Evolutionary conservation across 495 filamentous ascomycete genomes (phyloP), one percentile per base, ranked within the genome.

Genomic region (Elaphomyces granulatus): DNA sequence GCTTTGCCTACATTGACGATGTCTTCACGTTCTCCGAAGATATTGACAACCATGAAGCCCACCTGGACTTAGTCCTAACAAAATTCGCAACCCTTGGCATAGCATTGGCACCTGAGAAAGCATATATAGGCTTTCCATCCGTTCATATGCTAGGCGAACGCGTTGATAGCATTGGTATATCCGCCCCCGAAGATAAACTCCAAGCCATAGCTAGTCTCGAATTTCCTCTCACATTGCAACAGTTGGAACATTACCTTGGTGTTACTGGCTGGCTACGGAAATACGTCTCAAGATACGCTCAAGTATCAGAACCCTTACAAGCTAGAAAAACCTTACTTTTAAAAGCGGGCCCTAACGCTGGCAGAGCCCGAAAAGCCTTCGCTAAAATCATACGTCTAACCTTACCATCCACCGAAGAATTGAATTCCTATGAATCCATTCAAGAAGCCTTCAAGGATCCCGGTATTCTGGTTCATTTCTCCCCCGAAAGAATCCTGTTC

Each of bases 221-320:
- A 7, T 39, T 34, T 28, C 40, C 38, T 3, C 16, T 3, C 1
- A 34, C 14, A 8, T 26, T 50, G 0, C 3, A 21, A 0, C 33
- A 26, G 1, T 15, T 50, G 0, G 41, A 50, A 20, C 12, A 35
- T 3, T 50, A 44, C 20, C 26, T 50, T 0, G 40, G 45, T 1
- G 14, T 48, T 3, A 48, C 32, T 4, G 39, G 40, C 4, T 50
- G 36, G 1, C 9, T 50, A 8, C 15, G 47, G 0, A 3, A 34
- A 0, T 19, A 14, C n/a, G 15, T 50, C 9, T 31, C 40, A 3
- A 30, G 9, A 8, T 50, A 48, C 17, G 23, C 41, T 1, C 16
- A 42, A 9, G 12, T 39, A 0, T 28, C 14, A 1, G 33, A 7
- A 0, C 42, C 45, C 0, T 21, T 47, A 3, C 20, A 47, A 15